Evolutionary conservation across 2,329 filamentous ascomycete genomes (phyloP), one percentile per base, ranked within the genome.

Genomic region (Sodiomyces alkalinus): DNA sequence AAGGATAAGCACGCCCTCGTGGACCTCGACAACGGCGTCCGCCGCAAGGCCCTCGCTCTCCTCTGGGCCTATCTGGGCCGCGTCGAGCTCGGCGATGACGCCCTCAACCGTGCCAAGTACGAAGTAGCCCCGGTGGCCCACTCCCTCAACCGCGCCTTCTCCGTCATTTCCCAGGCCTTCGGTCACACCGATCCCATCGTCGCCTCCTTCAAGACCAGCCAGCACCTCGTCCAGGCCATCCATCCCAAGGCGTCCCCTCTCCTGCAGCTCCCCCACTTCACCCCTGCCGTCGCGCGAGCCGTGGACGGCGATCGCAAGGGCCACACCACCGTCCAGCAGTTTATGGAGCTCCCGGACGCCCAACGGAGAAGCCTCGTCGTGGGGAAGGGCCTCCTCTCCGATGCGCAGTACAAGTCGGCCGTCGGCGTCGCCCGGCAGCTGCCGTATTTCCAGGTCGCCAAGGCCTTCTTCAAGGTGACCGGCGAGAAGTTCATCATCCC

Each of bases 391-490:
- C 74, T 87, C 22, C 59, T 98, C 20, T 75, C 68, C 4, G 75
- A 83, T 40, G 55, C 69, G 34, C 73, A 94, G 51, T 93, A 93
- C 55, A 61, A 71, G 38, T 68, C 75, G 22, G 80, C 79, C 20
- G 64, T 93, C 34, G 56, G 57, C 26, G 78, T 94, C 17, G 86
- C 85, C 17, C 73, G 74, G 42, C 82, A 94, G 54, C 65, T 98
- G 17, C 90, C 90, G 2, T 70, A 74, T 38, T 64, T 98, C 31
- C 70, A 80, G 33, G 74, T 98, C 8, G 82, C 83, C 46, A 92
- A 85, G 58, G 82, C 85, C 6, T 98, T 93, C 57, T 98, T 98
- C 73, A 98, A 98, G 64, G 92, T 98, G 25, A 77, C 83, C 29
- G 90, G 90, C 47, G 92, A 98, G 57, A 81, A 80, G 40, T 80